Conservation (phyloP, 345 rosid genomes). For the Camelina laxa region DNA sequence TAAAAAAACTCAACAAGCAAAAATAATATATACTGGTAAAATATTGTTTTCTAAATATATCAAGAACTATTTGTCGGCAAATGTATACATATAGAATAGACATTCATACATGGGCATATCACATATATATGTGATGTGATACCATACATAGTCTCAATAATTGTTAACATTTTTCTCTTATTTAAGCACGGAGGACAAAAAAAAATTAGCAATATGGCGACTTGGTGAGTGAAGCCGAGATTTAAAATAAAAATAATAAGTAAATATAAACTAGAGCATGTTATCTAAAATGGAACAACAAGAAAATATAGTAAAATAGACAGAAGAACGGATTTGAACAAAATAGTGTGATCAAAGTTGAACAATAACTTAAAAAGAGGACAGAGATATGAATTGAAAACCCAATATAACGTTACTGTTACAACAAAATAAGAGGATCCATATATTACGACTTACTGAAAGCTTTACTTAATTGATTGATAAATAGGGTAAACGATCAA, state of each 20-base stretch:
- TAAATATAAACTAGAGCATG: not conserved
- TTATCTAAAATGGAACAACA: not conserved
- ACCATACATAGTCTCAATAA: conserved; percentile 21
- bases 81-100: conserved; percentile 26
- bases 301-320: not conserved
- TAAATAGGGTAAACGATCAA: not conserved
- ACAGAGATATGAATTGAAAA: not conserved
- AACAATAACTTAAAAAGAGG: not conserved
- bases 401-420: not conserved
- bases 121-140: conserved; percentile 27
- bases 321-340: not conserved
- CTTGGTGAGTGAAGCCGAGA: conserved; percentile 16
- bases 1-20: not conserved
- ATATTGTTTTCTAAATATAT: conserved; percentile 1
- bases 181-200: not conserved
- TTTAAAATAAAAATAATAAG: not conserved
- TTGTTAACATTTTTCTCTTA: conserved; percentile 19
- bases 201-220: conserved; percentile 24
- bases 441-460: not conserved
- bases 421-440: not conserved
- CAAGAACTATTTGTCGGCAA: conserved; percentile 44
- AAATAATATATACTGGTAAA: not conserved
- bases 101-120: conserved; percentile 18
- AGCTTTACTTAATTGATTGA: not conserved
- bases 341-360: not conserved